Evolutionary conservation across 192 early-diverging fungal species (phyloP), one percentile per base, ranked within the genome.

Genomic region (Coemansia asiatica): DNA sequence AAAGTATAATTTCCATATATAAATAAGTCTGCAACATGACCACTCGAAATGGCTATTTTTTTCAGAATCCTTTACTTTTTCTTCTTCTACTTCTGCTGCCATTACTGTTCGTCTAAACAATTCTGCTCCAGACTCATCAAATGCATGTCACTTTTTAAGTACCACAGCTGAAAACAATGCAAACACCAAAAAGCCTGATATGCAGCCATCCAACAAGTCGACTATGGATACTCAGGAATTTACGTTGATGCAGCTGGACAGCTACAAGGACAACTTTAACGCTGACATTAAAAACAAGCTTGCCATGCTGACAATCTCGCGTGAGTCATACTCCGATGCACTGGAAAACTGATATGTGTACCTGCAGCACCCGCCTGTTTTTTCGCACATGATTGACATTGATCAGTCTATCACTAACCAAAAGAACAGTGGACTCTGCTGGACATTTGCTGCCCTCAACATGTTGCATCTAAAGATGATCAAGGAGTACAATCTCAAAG

Each of bases 391-490:
- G 79, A 63, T 78, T 16, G 69, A 78, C 0, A 79, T 88, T 9
- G 80, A 81, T 33, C 66, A 71, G 54, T 70, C 73, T 15, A 82
- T 82, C 29, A 93, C 91, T 4, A 87, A 93, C 74, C 91, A 93
- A 75, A 87, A 86, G 74, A 77, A 70, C 62, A 88, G 86, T 33
- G 91, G 91, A 4, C 81, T 90, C 7, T 93, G 91, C 84, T 93
- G 91, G 91, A 76, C 91, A 50, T 93, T 93, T 82, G 91, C 91
- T 16, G 90, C 86, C 59, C 77, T 87, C 35, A 93, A 91, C 75
- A 85, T 90, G 23, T 77, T 93, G 69, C 84, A 90, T 25, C 66
- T 87, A 53, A 69, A 74, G 54, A 75, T 90, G 60, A 91, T 90
- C 79, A 84, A 86, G 53, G 84, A 89, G 85, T 88, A 88, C 69